A percentile compares a stretch with the other conserved stretches of the same genome.
These are phyloP conservation scores for Marvania coccoides DNA, from an alignment of 139 green algal genomes.

Conservation along the genomic window DNA sequence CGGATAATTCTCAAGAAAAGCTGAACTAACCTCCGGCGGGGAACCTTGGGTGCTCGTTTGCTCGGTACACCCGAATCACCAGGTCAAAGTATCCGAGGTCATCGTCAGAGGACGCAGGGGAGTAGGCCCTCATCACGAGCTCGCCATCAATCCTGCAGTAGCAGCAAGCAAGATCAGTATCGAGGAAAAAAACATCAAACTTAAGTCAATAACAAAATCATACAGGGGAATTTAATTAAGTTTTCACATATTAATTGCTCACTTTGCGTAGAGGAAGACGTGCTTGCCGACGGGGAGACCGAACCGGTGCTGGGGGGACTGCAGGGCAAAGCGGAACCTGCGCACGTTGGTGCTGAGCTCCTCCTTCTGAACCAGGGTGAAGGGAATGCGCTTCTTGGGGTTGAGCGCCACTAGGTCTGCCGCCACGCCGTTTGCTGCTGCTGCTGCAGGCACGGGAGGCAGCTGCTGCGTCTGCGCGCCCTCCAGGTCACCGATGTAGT, in stretches of 20 bases:
- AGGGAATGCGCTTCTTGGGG: conserved; percentile 64
- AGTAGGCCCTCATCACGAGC: conserved; percentile 94
- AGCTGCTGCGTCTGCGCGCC: not conserved
- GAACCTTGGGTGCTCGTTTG: conserved; percentile 80
- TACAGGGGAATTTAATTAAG: not conserved
- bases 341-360: conserved; percentile 78
- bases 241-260: too few species aligned
- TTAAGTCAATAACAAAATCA: not conserved
- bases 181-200: too few species aligned
- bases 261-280: conserved; percentile 83
- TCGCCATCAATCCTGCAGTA: conserved; percentile 59
- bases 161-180: not conserved
- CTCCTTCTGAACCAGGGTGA: conserved; percentile 72
- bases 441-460: conserved; percentile 10
- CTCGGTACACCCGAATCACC: conserved; percentile 87
- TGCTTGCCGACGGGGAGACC: conserved; percentile 92
- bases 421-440: not conserved
- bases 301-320: conserved; percentile 71
- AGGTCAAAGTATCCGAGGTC: conserved; percentile 91
- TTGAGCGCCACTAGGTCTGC: conserved; percentile 60
- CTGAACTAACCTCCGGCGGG: conserved; percentile 78
- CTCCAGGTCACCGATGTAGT: conserved; percentile 68
- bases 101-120: conserved; percentile 75
- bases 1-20: too few species aligned
- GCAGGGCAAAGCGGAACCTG: conserved; percentile 90